Evolutionary conservation across 306 rosid species (phyloP).

Genomic region (Cucurbita moschata): DNA sequence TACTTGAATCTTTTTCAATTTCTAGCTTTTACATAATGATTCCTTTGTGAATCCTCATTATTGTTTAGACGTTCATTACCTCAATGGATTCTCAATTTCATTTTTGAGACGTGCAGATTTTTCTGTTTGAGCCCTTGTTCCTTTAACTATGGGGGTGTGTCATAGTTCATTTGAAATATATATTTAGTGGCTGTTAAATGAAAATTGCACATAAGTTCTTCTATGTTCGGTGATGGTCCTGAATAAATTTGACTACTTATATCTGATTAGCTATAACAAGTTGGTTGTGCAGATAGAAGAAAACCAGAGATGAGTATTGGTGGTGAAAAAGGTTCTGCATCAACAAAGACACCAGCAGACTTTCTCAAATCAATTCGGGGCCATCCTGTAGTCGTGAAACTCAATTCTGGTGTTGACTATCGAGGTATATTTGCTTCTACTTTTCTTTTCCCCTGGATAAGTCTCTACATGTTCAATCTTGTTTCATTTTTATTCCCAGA

Average conservation of each 20-base stretch:
- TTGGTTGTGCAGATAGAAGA: background rate
- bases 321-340: conserved; percentile 39
- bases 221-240: background rate
- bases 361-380: conserved; percentile 90
- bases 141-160: background rate
- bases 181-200: background rate
- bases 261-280: background rate
- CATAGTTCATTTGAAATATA: background rate
- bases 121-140: background rate
- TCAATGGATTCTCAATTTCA: background rate
- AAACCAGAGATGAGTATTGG: conserved; percentile 32
- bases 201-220: background rate
- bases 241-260: background rate
- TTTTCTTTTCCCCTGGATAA: too few species aligned
- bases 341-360: conserved; percentile 84
- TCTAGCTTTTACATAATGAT: background rate
- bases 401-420: conserved; percentile 87
- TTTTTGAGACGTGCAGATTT: background rate
- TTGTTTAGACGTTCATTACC: background rate
- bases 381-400: conserved; percentile 83
- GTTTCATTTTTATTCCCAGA: background rate
- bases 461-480: background rate
- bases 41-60: background rate
- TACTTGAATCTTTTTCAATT: background rate
- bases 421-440: conserved; percentile 32